Percentiles rank a stretch among this genome's conserved stretches.
phyloP scores from a whole-genome alignment of 768 basidiomycete genomes.

The Collybia sordida region DNA sequence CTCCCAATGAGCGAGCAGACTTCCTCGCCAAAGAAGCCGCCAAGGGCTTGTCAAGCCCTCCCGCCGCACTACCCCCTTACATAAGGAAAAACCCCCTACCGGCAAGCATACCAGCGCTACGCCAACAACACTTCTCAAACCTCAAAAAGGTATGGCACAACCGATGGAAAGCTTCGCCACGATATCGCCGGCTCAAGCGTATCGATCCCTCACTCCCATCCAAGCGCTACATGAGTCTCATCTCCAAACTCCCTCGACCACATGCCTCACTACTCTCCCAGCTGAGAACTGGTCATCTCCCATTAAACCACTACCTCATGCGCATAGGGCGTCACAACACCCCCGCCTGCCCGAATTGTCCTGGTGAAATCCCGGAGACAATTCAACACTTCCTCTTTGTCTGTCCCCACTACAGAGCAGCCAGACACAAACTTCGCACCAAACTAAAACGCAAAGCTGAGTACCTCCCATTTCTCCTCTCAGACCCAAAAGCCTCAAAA shows the following conservation, averaged over 20 bases:
- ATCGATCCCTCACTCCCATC: slow-evolving; percentile 13
- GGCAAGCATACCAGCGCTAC: slow-evolving; percentile 13
- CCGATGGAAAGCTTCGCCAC: slow-evolving; percentile 9
- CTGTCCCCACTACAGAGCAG: slow-evolving; percentile 7
- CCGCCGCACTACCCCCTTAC: slow-evolving; percentile 1
- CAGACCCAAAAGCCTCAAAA: neutral
- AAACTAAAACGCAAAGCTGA: slow-evolving; percentile 9
- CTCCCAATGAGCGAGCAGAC: slow-evolving; percentile 10
- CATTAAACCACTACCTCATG: slow-evolving; percentile 28
- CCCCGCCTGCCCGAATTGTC: slow-evolving; percentile 17
- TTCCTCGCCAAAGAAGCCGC: slow-evolving; percentile 5
- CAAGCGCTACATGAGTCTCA: slow-evolving; percentile 1
- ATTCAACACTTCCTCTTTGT: slow-evolving; percentile 3
- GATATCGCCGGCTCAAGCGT: neutral
- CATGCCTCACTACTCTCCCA: slow-evolving; percentile 24
- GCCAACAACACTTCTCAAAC: slow-evolving; percentile 1
- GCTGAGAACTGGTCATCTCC: slow-evolving; percentile 28
- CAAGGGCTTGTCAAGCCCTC: slow-evolving; percentile 1
- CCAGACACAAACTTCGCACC: slow-evolving; percentile 1
- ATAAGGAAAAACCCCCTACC: slow-evolving; percentile 7
- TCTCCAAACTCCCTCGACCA: neutral
- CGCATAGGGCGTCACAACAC: slow-evolving; percentile 11
- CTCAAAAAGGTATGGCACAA: slow-evolving; percentile 3
- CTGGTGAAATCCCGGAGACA: slow-evolving; percentile 3
- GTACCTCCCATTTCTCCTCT: slow-evolving; percentile 1